Evolutionary conservation across 176 grass and related monocot genomes (phyloP).

Genomic region (Poa pratensis): DNA sequence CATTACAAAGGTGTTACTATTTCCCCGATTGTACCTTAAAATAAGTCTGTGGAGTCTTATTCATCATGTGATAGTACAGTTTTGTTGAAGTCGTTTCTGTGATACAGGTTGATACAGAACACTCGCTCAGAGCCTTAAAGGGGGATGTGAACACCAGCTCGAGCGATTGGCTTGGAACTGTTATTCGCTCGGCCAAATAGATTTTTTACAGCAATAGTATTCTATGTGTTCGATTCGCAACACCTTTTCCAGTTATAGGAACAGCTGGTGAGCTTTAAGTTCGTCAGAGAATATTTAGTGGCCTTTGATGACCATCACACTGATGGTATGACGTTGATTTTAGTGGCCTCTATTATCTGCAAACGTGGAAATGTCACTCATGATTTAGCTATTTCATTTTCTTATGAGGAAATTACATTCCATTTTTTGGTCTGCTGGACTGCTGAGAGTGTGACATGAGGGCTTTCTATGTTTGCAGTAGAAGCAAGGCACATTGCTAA

Average conservation of each 20-base stretch:
- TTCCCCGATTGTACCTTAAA: background rate
- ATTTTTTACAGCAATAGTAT: background rate
- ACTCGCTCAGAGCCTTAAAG: constrained; percentile 73
- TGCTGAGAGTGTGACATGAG: background rate
- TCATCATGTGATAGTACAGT: background rate
- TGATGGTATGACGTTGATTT: background rate
- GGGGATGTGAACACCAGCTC: constrained; percentile 62
- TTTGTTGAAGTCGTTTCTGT: constrained; percentile 16
- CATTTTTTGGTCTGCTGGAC: background rate
- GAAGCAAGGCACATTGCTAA: too few species aligned
- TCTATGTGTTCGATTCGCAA: background rate
- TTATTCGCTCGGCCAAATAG: constrained; percentile 71
- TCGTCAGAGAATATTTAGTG: background rate
- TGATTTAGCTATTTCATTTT: constrained; percentile 3
- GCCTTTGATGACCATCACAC: background rate
- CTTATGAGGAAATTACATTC: background rate
- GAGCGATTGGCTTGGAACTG: constrained; percentile 83
- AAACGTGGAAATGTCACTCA: background rate
- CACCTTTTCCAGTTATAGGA: background rate
- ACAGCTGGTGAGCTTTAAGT: background rate
- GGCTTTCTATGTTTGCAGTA: background rate
- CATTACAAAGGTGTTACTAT: constrained; percentile 71
- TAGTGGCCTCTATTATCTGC: background rate
- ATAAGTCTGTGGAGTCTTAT: background rate
- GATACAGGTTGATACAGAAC: constrained; percentile 71